phyloP scores from a whole-genome alignment of 306 rosid genomes.

The Parietaria judaica region DNA sequence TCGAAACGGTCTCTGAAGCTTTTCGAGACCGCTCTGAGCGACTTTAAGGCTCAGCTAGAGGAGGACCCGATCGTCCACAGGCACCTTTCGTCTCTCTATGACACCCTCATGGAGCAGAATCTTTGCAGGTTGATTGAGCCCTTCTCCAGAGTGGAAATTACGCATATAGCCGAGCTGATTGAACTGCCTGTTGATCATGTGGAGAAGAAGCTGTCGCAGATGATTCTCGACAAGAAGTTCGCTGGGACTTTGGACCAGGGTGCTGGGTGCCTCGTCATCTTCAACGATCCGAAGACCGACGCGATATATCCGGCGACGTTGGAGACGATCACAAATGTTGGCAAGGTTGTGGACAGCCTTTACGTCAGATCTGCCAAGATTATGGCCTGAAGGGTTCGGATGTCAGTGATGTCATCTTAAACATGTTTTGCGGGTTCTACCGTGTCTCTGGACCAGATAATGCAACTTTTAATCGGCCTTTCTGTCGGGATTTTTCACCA shows the following conservation, averaged over 20 bases:
- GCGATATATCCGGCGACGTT: slow-evolving; percentile 52
- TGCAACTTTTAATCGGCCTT: slow-evolving; percentile 12
- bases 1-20: slow-evolving; percentile 81
- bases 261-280: slow-evolving; percentile 52
- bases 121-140: slow-evolving; percentile 93
- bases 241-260: slow-evolving; percentile 95
- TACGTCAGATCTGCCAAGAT: slow-evolving; percentile 93
- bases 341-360: slow-evolving; percentile 91
- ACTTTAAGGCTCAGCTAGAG: slow-evolving; percentile 77
- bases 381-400: slow-evolving; percentile 35
- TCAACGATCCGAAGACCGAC: slow-evolving; percentile 37
- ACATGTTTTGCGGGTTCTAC: slow-evolving; percentile 6
- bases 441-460: slow-evolving; percentile 1
- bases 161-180: slow-evolving; percentile 75
- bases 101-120: slow-evolving; percentile 85
- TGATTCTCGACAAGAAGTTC: slow-evolving; percentile 45
- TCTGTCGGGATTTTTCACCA: background rate
- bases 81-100: slow-evolving; percentile 78
- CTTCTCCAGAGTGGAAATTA: slow-evolving; percentile 90
- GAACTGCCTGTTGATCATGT: slow-evolving; percentile 59
- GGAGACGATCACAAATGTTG: slow-evolving; percentile 77
- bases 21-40: slow-evolving; percentile 66
- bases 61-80: slow-evolving; percentile 96
- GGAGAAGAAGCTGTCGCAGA: slow-evolving; percentile 42
- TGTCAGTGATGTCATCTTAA: slow-evolving; percentile 1